phyloP scores from a whole-genome alignment of 768 basidiomycete genomes.

The Russula lepida region DNA sequence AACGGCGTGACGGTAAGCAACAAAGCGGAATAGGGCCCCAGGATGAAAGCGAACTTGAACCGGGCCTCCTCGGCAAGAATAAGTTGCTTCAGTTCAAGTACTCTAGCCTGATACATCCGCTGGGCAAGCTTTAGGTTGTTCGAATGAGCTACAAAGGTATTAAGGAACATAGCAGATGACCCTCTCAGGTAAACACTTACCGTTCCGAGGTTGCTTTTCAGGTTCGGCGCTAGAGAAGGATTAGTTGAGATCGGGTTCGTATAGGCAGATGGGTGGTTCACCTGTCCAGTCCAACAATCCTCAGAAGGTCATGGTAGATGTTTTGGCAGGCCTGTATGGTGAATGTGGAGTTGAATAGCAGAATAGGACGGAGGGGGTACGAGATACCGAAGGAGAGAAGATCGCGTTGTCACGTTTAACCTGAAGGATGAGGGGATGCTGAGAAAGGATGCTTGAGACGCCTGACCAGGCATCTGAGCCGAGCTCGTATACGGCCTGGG shows the following conservation, averaged over 20 bases:
- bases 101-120: constrained; percentile 59
- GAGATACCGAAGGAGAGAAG: constrained; percentile 57
- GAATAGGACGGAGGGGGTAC: constrained; percentile 15
- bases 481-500: constrained; percentile 80
- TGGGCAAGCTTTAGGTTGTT: constrained; percentile 63
- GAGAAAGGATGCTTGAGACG: constrained; percentile 56
- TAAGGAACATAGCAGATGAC: not conserved
- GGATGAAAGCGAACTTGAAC: constrained; percentile 52
- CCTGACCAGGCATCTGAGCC: constrained; percentile 62
- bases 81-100: constrained; percentile 61
- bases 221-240: constrained; percentile 12
- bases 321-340: not conserved
- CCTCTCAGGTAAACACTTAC: constrained; percentile 17
- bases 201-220: constrained; percentile 47
- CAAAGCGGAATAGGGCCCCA: not conserved
- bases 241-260: not conserved
- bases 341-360: not conserved
- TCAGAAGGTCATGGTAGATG: constrained; percentile 2
- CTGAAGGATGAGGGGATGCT: constrained; percentile 54
- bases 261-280: not conserved
- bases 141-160: constrained; percentile 39
- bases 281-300: constrained; percentile 6
- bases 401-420: constrained; percentile 45
- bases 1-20: not conserved
- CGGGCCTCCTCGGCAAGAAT: constrained; percentile 66